phyloP scores from a whole-genome alignment of 2,329 filamentous ascomycete species.

The Albifimbria verrucaria region DNA sequence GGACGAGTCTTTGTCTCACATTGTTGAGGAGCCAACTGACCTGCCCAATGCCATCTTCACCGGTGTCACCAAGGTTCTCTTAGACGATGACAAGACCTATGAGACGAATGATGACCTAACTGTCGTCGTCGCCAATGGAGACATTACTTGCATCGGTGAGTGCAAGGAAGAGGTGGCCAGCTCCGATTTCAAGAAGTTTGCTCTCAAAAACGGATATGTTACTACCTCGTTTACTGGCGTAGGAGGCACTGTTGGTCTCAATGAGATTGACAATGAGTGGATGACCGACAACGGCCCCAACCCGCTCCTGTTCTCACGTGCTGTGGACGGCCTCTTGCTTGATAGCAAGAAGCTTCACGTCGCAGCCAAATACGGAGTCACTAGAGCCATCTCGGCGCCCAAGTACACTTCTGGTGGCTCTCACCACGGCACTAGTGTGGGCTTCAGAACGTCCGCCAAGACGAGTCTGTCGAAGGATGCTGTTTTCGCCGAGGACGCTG shows the following conservation, averaged over 20 bases:
- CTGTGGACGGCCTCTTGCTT: conserved; percentile 52
- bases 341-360: conserved; percentile 54
- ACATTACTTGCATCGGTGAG: conserved; percentile 52
- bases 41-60: conserved; percentile 48
- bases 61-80: conserved; percentile 49
- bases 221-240: conserved; percentile 59
- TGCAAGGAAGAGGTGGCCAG: conserved; percentile 46
- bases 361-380: conserved; percentile 54
- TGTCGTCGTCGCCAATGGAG: conserved; percentile 51
- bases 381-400: conserved; percentile 56
- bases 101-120: conserved; percentile 35
- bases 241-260: conserved; percentile 57
- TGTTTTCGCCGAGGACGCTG: conserved; percentile 51
- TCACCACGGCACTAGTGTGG: conserved; percentile 56
- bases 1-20: conserved; percentile 35
- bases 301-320: conserved; percentile 51
- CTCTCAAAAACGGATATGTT: conserved; percentile 58
- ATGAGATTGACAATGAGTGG: conserved; percentile 58
- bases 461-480: conserved; percentile 45
- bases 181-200: conserved; percentile 34
- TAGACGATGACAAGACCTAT: conserved; percentile 39
- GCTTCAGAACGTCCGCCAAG: conserved; percentile 50
- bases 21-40: conserved; percentile 37
- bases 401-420: conserved; percentile 37
- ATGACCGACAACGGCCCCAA: conserved; percentile 50